Evolutionary conservation across 78 protist species (phyloP).

Genomic region (Dictyostelium purpureum): DNA sequence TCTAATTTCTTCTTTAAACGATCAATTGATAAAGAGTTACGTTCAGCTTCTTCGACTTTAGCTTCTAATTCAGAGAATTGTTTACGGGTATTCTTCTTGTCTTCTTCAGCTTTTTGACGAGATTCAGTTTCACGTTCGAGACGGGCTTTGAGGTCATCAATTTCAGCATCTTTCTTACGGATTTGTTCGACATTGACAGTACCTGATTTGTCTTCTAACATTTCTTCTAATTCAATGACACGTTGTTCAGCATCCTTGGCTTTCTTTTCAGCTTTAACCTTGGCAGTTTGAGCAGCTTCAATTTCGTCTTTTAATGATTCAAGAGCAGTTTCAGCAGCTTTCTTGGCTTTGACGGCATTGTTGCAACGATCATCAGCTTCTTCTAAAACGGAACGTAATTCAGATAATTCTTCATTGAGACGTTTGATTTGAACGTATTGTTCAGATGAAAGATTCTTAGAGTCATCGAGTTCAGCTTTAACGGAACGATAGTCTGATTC

Average conservation of each 20-base stretch:
- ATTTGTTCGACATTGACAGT: constrained; percentile 70
- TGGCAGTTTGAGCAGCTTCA: constrained; percentile 60
- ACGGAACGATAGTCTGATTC: constrained; percentile 54
- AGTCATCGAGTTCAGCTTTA: constrained; percentile 34
- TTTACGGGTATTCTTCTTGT: constrained; percentile 76
- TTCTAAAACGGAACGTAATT: constrained; percentile 57
- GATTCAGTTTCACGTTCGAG: constrained; percentile 76
- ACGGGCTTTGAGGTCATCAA: constrained; percentile 53
- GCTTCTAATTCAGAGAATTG: constrained; percentile 75
- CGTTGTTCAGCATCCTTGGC: constrained; percentile 75
- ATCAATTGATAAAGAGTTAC: constrained; percentile 8
- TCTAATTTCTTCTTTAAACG: constrained; percentile 69
- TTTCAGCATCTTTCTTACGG: constrained; percentile 72
- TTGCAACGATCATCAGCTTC: constrained; percentile 62
- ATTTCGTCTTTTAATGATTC: constrained; percentile 72
- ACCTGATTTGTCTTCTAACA: constrained; percentile 74
- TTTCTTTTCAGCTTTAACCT: constrained; percentile 79
- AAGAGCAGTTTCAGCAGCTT: constrained; percentile 63
- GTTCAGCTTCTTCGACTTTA: constrained; percentile 59
- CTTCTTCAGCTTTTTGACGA: constrained; percentile 71
- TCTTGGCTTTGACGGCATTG: constrained; percentile 58
- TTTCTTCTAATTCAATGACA: constrained; percentile 70
- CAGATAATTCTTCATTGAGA: constrained; percentile 78
- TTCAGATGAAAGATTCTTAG: constrained; percentile 37
- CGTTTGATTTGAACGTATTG: constrained; percentile 79